Base-by-base conservation (phyloP, 768 basidiomycete genomes). In the Clitopilus hobsonii region DNA sequence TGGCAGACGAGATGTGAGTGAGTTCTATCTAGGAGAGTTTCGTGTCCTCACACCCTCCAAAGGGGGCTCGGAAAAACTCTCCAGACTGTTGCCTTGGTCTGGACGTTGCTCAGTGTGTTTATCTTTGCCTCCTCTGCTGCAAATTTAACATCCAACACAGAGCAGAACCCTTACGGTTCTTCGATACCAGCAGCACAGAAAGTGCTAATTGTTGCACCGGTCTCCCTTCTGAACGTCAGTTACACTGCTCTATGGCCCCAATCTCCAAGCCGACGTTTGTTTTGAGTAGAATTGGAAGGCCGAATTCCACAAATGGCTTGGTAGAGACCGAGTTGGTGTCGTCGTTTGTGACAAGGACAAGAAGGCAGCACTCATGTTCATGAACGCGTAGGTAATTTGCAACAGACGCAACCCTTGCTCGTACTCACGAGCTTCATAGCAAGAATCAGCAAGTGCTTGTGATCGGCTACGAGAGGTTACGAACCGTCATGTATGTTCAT, bases 31-130 rank as follows among this genome's bases (percentile, higher is more conserved):
- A 28, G 69, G 53, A 49, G 54, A 53, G 6, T 47, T n/a, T 16
- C 49, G 28, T 24, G 52, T 27, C 38, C 14, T 22, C 52, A 25
- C 55, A 62, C 49, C 45, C 56, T 55, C 30, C 53, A 29, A 18
- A 75, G 95, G 95, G 96, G 96, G 50, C 82, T 99, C 50, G 97
- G 97, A n/a, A 99, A 99, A 74, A 97, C 94, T 54, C 53, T 67
- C 50, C 67, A 94, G 85, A 95, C 95, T 0, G 95, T 99, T 53
- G 76, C 86, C n/a, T 78, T 99, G 13, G 74, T 98, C 6, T 94
- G 93, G 89, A 98, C 94, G 0, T 73, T 99, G 8, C 79, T 99
- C 18, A 91, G 94, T 94, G 64, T 63, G 86, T n/a, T n/a, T 71
- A 22, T 18, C 13, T 18, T 22, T 7, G 38, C 25, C 38, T 6